Percentiles rank a stretch among this genome's conserved stretches.
These are phyloP conservation scores for Coelastrella sp. DNA, from an alignment of 139 green algal species.

Conservation along the genomic window DNA sequence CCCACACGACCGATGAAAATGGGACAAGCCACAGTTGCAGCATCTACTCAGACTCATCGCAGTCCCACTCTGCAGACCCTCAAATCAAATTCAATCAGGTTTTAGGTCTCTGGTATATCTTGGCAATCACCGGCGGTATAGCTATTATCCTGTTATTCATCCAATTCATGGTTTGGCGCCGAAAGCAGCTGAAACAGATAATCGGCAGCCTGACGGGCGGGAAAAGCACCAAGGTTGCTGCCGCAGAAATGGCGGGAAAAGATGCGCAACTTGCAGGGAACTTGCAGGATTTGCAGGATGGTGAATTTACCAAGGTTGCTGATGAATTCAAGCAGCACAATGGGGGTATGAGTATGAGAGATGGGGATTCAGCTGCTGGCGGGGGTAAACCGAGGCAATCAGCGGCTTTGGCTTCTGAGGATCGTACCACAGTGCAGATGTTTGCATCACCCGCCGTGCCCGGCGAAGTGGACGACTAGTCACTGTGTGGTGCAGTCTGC, in stretches of 20 bases:
- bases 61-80: not conserved
- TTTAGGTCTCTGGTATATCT: conserved; percentile 25
- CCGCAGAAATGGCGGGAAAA: not conserved
- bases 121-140: not conserved
- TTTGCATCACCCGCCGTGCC: no score
- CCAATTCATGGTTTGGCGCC: not conserved
- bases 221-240: not conserved
- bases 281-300: no score
- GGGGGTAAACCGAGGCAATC: no score
- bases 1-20: not conserved
- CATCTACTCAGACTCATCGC: not conserved
- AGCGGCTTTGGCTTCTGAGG: no score
- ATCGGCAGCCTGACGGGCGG: not conserved
- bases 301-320: no score
- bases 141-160: not conserved
- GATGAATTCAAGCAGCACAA: no score
- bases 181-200: not conserved
- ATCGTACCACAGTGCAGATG: no score
- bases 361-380: no score
- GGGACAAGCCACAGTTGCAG: not conserved
- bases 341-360: no score
- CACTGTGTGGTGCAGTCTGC: no score
- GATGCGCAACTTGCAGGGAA: no score
- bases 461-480: no score
- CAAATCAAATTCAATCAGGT: conserved; percentile 19